A percentile compares a stretch with the other conserved stretches of the same genome.
Evolutionary conservation across 2,329 filamentous ascomycete species (phyloP).

Genomic region (Fusarium sp.): DNA sequence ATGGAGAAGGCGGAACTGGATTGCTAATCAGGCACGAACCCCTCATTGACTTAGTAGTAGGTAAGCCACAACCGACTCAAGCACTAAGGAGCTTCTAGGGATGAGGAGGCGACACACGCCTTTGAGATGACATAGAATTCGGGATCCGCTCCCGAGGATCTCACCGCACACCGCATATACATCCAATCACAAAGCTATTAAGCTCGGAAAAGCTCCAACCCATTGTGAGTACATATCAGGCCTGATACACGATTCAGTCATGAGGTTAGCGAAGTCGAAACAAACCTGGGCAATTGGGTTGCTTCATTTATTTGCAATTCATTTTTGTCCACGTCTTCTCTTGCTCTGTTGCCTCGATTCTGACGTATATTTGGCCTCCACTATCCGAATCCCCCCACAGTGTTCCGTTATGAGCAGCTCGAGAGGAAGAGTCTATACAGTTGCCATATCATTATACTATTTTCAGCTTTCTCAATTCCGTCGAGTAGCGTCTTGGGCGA

Average conservation of each 20-base stretch:
- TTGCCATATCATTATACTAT: not conserved
- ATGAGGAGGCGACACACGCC: constrained; percentile 8
- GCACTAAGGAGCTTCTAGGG: not conserved
- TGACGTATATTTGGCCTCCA: not conserved
- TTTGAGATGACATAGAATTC: constrained; percentile 13
- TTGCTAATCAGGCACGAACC: constrained; percentile 34
- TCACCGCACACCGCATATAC: not conserved
- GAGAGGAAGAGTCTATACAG: not conserved
- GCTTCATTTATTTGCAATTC: not conserved
- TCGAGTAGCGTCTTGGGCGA: too few species aligned
- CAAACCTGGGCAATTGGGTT: not conserved
- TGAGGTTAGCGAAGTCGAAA: not conserved
- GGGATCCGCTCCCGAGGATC: constrained; percentile 14
- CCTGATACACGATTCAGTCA: not conserved
- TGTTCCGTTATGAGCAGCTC: not conserved
- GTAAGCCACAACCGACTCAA: constrained; percentile 23
- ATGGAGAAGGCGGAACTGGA: constrained; percentile 17
- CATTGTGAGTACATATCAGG: not conserved
- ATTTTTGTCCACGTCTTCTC: not conserved
- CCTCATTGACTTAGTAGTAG: constrained; percentile 34
- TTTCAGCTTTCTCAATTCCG: too few species aligned
- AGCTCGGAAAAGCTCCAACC: not conserved
- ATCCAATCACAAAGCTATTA: constrained; percentile 11
- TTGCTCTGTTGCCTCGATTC: constrained; percentile 4
- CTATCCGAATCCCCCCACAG: constrained; percentile 3